A percentile compares a stretch with the other conserved stretches of the same genome.
These are phyloP conservation scores for Fusarium sp. DNA, from an alignment of 2,329 filamentous ascomycete species.

Conservation along the genomic window DNA sequence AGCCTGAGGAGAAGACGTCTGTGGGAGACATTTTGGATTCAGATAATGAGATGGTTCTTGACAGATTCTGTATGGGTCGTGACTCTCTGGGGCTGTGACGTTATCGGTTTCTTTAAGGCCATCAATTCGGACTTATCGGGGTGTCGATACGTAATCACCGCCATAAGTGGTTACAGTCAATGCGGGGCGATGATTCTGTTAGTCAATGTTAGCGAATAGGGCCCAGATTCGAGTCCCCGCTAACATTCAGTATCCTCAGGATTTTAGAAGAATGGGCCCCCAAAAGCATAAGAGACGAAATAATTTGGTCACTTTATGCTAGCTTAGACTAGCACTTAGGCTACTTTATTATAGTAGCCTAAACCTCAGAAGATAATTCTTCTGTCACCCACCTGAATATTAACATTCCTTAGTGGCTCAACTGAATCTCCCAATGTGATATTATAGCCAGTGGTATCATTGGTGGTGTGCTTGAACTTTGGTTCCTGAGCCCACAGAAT, in stretches of 20 bases:
- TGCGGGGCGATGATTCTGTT: background rate
- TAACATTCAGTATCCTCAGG: background rate
- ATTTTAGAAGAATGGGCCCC: too few relatives aligned
- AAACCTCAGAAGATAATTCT: too few relatives aligned
- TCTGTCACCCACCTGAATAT: too few relatives aligned
- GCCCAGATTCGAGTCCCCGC: rapidly evolving
- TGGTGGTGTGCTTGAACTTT: too few relatives aligned
- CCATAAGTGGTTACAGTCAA: background rate
- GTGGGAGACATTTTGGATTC: background rate
- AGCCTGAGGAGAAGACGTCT: conserved; percentile 14
- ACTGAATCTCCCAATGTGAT: too few relatives aligned
- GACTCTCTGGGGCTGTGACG: background rate
- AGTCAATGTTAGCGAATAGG: background rate
- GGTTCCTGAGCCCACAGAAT: too few relatives aligned
- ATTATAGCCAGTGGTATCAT: too few relatives aligned
- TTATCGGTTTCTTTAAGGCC: background rate
- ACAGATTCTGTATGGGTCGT: rapidly evolving
- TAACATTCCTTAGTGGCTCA: too few relatives aligned
- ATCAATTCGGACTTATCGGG: conserved; percentile 16
- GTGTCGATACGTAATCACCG: background rate
- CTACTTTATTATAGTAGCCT: too few relatives aligned
- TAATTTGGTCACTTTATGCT: too few relatives aligned
- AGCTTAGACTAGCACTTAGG: too few relatives aligned
- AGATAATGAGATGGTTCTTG: background rate
- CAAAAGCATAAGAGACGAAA: too few relatives aligned